phyloP scores from a whole-genome alignment of 1,284 basidiomycete species.

The Ceratobasidium sp. region DNA sequence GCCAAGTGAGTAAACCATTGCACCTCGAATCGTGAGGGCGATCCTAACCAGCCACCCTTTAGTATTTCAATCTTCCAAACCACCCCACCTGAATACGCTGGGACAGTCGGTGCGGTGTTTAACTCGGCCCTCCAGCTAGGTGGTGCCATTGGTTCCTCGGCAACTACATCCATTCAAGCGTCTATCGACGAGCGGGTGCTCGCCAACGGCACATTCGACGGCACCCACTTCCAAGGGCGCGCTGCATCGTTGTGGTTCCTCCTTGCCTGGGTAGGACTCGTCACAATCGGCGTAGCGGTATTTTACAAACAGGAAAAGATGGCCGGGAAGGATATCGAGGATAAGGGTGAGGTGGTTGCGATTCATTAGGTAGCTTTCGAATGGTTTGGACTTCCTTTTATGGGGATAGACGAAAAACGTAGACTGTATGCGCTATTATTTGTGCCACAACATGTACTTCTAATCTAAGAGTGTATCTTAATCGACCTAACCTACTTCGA shows the following conservation, averaged over 20 bases:
- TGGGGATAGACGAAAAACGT: too few species aligned
- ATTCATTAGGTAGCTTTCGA: constrained; percentile 27
- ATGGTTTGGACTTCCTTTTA: too few species aligned
- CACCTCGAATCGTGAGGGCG: background rate
- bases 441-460: too few species aligned
- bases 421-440: too few species aligned
- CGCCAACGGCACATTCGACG: constrained; percentile 30
- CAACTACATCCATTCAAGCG: constrained; percentile 39
- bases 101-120: constrained; percentile 41
- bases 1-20: constrained; percentile 1
- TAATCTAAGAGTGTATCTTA: too few species aligned
- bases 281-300: constrained; percentile 35
- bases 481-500: too few species aligned
- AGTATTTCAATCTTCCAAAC: constrained; percentile 37
- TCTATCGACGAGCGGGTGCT: constrained; percentile 36
- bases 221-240: constrained; percentile 37
- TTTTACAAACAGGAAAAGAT: constrained; percentile 30
- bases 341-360: constrained; percentile 12
- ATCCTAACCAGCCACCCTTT: background rate
- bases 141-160: constrained; percentile 39
- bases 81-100: constrained; percentile 39
- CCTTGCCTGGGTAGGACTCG: constrained; percentile 37
- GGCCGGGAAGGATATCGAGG: constrained; percentile 8
- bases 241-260: constrained; percentile 42
- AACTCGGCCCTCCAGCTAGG: constrained; percentile 42